These are phyloP conservation scores for Arthrobotrys iridis DNA, from an alignment of 2,329 filamentous ascomycete genomes.

Conservation along the genomic window DNA sequence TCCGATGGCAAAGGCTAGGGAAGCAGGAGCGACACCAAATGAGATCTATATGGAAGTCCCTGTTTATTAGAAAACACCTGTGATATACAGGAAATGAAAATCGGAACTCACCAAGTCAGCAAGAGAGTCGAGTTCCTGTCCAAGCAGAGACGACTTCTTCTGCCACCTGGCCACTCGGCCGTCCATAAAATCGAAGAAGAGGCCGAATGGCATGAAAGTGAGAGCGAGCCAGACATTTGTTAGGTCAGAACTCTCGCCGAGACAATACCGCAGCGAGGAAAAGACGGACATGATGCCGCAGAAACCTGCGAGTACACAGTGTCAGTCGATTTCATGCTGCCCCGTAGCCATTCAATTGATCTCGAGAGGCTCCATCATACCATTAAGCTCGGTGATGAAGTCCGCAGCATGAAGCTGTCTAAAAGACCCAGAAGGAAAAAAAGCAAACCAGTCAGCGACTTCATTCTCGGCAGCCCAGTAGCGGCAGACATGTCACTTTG, in stretches of 20 bases:
- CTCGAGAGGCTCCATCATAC: constrained; percentile 62
- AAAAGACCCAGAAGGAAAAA: constrained; percentile 57
- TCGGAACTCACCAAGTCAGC: constrained; percentile 73
- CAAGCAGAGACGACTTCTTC: constrained; percentile 97
- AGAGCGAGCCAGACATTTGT: constrained; percentile 83
- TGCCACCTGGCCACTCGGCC: constrained; percentile 96
- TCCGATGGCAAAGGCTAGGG: constrained; percentile 86
- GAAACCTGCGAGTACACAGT: constrained; percentile 68
- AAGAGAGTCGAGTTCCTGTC: constrained; percentile 93
- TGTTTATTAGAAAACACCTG: not conserved
- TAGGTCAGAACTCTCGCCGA: constrained; percentile 73
- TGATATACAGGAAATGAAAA: not conserved
- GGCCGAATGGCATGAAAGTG: constrained; percentile 85
- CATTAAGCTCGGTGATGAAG: constrained; percentile 83
- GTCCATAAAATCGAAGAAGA: constrained; percentile 99
- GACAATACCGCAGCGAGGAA: constrained; percentile 91
- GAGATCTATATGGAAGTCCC: constrained; percentile 75
- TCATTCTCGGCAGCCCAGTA: constrained; percentile 14
- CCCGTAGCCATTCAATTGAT: not conserved
- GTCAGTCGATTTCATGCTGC: constrained; percentile 7
- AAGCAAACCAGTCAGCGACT: constrained; percentile 27
- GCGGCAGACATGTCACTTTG: constrained; percentile 16
- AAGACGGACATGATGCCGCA: constrained; percentile 96
- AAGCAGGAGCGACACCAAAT: constrained; percentile 90
- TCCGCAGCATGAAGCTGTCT: constrained; percentile 76